phyloP scores from a whole-genome alignment of 2,329 filamentous ascomycete species.

The Fusarium torulosum region DNA sequence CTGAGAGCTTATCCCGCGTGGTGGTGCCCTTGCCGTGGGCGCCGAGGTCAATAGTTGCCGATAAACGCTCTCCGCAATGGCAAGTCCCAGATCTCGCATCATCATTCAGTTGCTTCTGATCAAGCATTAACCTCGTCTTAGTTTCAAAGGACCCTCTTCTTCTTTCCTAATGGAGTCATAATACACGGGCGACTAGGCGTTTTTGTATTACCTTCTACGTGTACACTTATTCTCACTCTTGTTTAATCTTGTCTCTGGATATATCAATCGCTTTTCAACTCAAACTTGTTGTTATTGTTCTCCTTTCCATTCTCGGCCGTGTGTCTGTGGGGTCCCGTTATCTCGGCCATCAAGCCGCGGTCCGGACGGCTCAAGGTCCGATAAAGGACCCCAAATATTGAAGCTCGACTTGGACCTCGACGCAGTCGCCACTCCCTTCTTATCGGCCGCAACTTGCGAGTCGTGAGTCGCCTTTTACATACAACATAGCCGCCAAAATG shows the following conservation, averaged over 20 bases:
- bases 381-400: constrained; percentile 42
- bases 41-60: constrained; percentile 42
- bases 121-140: constrained; percentile 31
- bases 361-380: constrained; percentile 46
- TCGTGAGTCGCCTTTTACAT: constrained; percentile 25
- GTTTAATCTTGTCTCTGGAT: constrained; percentile 11
- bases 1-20: constrained; percentile 24
- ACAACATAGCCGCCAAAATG: constrained; percentile 39
- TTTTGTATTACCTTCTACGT: constrained; percentile 18
- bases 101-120: constrained; percentile 41
- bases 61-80: constrained; percentile 38
- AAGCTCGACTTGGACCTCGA: constrained; percentile 33
- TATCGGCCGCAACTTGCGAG: constrained; percentile 33
- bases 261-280: constrained; percentile 7
- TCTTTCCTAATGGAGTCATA: constrained; percentile 43
- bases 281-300: constrained; percentile 9
- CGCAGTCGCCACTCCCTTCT: constrained; percentile 33
- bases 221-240: constrained; percentile 12
- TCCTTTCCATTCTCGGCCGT: constrained; percentile 26
- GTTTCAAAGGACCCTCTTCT: constrained; percentile 26
- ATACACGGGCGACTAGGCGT: constrained; percentile 30
- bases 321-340: constrained; percentile 42
- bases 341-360: constrained; percentile 49
- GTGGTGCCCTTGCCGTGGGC: constrained; percentile 26
- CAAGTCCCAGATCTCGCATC: constrained; percentile 34